phyloP scores from a whole-genome alignment of 2,329 filamentous ascomycete genomes.

The Aspergillus jensenii region DNA sequence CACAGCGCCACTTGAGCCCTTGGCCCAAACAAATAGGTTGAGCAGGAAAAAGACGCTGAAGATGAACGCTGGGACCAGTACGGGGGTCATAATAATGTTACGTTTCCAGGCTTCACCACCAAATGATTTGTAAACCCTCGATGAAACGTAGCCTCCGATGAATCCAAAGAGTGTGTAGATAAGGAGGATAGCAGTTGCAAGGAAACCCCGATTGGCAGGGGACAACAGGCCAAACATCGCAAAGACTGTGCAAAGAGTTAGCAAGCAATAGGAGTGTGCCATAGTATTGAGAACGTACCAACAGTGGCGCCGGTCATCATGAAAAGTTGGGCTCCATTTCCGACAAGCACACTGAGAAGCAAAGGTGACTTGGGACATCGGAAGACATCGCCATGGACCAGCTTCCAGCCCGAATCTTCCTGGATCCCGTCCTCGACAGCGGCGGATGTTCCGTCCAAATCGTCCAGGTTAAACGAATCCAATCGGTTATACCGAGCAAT shows the following conservation, averaged over 20 bases:
- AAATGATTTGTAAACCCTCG: constrained; percentile 92
- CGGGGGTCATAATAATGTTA: constrained; percentile 84
- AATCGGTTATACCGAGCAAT: constrained; percentile 95
- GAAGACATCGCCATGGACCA: constrained; percentile 97
- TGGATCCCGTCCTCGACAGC: constrained; percentile 85
- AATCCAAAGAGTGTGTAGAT: constrained; percentile 92
- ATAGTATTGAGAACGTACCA: constrained; percentile 37
- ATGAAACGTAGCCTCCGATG: constrained; percentile 85
- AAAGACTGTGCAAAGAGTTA: constrained; percentile 55
- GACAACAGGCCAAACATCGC: constrained; percentile 93
- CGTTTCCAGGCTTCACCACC: constrained; percentile 91
- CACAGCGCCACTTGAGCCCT: constrained; percentile 87
- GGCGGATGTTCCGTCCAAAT: constrained; percentile 74
- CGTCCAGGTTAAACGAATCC: constrained; percentile 86
- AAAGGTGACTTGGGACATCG: constrained; percentile 80
- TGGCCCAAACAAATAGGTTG: constrained; percentile 94
- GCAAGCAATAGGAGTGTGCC: constrained; percentile 6
- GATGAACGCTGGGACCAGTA: constrained; percentile 81
- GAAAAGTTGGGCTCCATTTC: constrained; percentile 93
- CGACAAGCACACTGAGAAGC: constrained; percentile 80
- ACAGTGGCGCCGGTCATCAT: constrained; percentile 97
- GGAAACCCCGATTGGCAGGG: constrained; percentile 88
- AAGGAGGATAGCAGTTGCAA: constrained; percentile 89
- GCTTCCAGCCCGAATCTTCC: constrained; percentile 97
- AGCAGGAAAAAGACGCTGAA: constrained; percentile 89